Conservation (phyloP, 2,329 filamentous ascomycete species). For the Simplicillium aogashimaense region DNA sequence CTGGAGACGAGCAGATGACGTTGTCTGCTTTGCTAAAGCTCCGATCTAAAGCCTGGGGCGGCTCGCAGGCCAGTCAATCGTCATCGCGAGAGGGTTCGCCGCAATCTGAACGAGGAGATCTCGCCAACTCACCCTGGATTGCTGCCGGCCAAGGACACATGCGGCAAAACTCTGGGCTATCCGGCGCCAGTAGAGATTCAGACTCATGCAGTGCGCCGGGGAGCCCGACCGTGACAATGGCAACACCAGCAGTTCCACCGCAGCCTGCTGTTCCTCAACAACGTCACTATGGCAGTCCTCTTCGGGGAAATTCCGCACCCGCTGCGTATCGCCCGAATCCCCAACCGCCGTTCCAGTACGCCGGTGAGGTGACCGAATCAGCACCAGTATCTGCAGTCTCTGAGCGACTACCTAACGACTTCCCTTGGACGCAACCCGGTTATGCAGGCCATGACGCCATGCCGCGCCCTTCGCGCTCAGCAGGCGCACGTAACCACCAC, state of each 20-base stretch:
- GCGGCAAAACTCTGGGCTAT: constrained; percentile 40
- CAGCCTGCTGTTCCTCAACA: constrained; percentile 4
- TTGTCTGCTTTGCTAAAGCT: constrained; percentile 63
- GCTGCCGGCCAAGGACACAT: constrained; percentile 20
- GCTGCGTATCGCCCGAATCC: neutral
- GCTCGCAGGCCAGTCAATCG: constrained; percentile 63
- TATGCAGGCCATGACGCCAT: neutral
- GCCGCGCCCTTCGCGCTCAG: neutral
- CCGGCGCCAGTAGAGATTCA: constrained; percentile 36
- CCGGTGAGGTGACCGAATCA: constrained; percentile 1
- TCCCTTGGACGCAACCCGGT: constrained; percentile 4
- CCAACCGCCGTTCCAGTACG: neutral
- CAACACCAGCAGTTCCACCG: constrained; percentile 17
- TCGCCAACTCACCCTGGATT: constrained; percentile 30
- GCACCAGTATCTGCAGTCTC: constrained; percentile 5
- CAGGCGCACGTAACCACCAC: constrained; percentile 25
- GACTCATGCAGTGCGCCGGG: constrained; percentile 34
- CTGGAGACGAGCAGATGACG: constrained; percentile 58
- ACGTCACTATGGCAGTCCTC: constrained; percentile 4
- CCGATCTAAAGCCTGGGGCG: constrained; percentile 69
- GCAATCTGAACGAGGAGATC: constrained; percentile 37
- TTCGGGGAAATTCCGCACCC: constrained; percentile 5
- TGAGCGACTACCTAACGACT: constrained; percentile 2
- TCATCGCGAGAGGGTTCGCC: constrained; percentile 43
- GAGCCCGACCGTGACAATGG: constrained; percentile 41